Evolutionary conservation across 176 grass and related monocot species (phyloP), one percentile per base, ranked within the genome.

Genomic region (Carex myosuroides): DNA sequence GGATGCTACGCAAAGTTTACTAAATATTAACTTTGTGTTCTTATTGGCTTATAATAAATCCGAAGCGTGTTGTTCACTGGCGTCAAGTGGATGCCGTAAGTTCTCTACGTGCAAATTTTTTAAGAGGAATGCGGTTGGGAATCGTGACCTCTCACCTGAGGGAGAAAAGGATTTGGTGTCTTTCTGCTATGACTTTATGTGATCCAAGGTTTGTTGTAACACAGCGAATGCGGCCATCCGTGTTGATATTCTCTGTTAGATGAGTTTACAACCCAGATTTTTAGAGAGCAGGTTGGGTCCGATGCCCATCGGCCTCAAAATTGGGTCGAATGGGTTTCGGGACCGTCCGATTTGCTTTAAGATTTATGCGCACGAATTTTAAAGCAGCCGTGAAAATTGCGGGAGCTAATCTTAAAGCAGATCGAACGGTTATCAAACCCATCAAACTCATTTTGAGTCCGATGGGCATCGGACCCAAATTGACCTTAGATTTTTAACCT

Each of bases 141-240:
- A 83, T 77, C 22, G 63, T 10, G 80, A 83, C 80, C 22, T 42
- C 61, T 53, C 63, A 83, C 60, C 80, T 26, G 35, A 50, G 18
- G 16, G 57, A 60, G 57, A 24, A 2, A 26, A 74, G 70, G 70
- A 74, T 73, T 1, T 26, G 70, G 44, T 29, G 70, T 75, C 44
- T 75, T 29, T 53, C 21, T 29, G n/a, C 70, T 20, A 11, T 66
- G 60, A 82, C 6, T 32, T 64, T 60, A 16, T 48, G 6, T 9
- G 2, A 18, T 29, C 2, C 7, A 4, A 30, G 53, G 30, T 79
- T 37, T 3, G 5, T 60, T 79, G 53, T 3, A 59, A 39, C 35
- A 1, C 22, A 13, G 24, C 14, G 3, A 13, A 26, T 82, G 37
- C 2, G 6, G 1, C 10, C 32, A 82, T 52, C 30, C 5, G 2